These are phyloP conservation scores for Przewalskia tangutica DNA, from an alignment of 257 asterid species.

Conservation along the genomic window DNA sequence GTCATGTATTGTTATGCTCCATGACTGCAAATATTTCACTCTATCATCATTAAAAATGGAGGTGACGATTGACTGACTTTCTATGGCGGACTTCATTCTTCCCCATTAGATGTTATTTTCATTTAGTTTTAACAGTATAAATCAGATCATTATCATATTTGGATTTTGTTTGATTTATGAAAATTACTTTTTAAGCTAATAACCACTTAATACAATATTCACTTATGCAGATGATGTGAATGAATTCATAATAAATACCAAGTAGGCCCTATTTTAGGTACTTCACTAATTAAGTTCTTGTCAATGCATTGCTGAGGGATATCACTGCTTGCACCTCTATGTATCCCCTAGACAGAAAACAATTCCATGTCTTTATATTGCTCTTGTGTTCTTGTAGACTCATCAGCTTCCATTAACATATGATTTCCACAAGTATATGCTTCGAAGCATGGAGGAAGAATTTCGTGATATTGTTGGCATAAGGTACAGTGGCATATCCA, in stretches of 20 bases:
- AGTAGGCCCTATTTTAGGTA: neutral
- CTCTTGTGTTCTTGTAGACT: slow-evolving; percentile 43
- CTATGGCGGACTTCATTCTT: neutral
- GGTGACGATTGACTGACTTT: neutral
- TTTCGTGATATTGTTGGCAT: slow-evolving; percentile 93
- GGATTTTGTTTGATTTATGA: neutral
- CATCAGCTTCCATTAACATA: slow-evolving; percentile 80
- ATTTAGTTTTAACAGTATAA: neutral
- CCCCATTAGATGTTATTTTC: neutral
- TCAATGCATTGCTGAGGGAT: neutral
- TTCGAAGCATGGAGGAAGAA: slow-evolving; percentile 96
- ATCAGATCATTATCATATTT: neutral
- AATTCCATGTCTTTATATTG: neutral
- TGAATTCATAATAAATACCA: neutral
- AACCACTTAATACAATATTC: neutral
- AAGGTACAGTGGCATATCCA: slow-evolving; percentile 34
- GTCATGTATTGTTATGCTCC: slow-evolving; percentile 9
- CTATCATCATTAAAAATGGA: neutral
- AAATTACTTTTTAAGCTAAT: neutral
- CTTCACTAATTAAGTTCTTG: neutral
- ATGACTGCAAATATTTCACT: neutral
- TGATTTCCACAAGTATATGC: slow-evolving; percentile 91
- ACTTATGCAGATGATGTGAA: neutral
- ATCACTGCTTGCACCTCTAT: neutral
- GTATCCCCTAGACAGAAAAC: neutral